Evolutionary conservation across 148 eudicot genomes (phyloP), one percentile per base, ranked within the genome.

Genomic region (Rheum nobile): DNA sequence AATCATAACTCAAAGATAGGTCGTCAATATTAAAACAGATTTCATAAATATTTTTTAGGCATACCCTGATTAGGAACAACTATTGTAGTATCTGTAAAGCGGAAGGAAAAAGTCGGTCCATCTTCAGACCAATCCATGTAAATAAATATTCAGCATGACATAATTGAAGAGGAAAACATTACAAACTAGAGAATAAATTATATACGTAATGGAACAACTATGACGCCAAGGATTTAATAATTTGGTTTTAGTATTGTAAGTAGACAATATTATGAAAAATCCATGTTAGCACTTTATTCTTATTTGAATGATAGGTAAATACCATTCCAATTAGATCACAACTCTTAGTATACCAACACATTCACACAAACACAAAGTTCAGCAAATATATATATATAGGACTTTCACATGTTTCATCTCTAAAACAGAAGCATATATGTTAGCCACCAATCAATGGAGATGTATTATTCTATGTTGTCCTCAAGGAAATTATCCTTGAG

Each of bases 71-170:
- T 90, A 73, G 96, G 88, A 81, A 86, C 39, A 26, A 92, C 86
- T 75, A 83, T 68, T 47, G 92, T 84, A 76, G 96, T 85, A 84
- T 95, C 99, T 24, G 91, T 86, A 76, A 95, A 91, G 77, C 92
- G 99, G 79, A 95, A 95, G 76, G 96, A 90, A 83, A 95, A 95
- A 14, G 93, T 91, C 68, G 91, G 85, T 80, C 97, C 89, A 81
- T 90, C 96, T 75, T 95, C 94, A 21, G 97, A 86, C 71, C 88
- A 93, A 84, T 86, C 88, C 86, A 97, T 95, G 91, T 39, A 71
- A 75, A 34, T 38, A 76, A 83, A 42, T 59, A 74, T 26, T 26
- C 75, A 80, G 29, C 31, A 75, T 43, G 32, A 72, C 4, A 43
- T 24, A 71, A 71, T 71, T 71, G 50, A 42, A 39, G 9, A 43